These are phyloP conservation scores for Penicillium goetzii DNA, from an alignment of 495 filamentous ascomycete genomes.

Conservation along the genomic window DNA sequence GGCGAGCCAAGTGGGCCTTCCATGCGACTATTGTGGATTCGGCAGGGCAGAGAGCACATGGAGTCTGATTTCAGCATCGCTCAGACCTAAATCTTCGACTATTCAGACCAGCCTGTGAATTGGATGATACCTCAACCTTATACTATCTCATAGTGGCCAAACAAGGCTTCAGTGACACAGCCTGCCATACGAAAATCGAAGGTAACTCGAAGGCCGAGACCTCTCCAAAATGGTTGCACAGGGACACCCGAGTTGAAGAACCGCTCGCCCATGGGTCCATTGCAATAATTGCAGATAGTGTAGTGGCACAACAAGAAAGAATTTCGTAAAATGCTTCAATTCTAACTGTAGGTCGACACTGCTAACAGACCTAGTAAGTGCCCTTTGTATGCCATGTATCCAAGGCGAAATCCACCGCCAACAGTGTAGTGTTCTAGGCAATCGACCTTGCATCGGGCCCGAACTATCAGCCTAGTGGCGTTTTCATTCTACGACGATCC, in stretches of 20 bases:
- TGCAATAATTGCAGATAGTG: background rate
- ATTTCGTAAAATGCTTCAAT: background rate
- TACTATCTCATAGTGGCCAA: background rate
- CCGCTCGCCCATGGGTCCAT: background rate
- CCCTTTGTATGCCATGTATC: background rate
- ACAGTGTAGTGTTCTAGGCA: slow-evolving; percentile 7
- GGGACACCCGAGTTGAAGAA: background rate
- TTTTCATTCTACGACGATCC: slow-evolving; percentile 21
- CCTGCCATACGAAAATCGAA: background rate
- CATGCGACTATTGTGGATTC: slow-evolving; percentile 12
- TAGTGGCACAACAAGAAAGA: background rate
- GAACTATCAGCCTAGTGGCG: slow-evolving; percentile 29
- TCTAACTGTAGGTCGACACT: background rate
- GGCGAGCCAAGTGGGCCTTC: slow-evolving; percentile 14
- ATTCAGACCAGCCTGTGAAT: background rate
- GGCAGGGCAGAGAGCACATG: background rate
- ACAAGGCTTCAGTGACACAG: slow-evolving; percentile 6
- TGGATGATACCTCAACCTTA: background rate
- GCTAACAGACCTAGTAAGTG: background rate
- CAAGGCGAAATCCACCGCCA: background rate
- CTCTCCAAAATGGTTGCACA: background rate
- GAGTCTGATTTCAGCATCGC: background rate
- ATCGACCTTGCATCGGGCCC: slow-evolving; percentile 30
- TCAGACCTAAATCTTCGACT: background rate
- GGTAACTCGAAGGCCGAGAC: background rate